Evolutionary conservation across 2,329 filamentous ascomycete species (phyloP).

Genomic region (Phaeosphaeria sp.): DNA sequence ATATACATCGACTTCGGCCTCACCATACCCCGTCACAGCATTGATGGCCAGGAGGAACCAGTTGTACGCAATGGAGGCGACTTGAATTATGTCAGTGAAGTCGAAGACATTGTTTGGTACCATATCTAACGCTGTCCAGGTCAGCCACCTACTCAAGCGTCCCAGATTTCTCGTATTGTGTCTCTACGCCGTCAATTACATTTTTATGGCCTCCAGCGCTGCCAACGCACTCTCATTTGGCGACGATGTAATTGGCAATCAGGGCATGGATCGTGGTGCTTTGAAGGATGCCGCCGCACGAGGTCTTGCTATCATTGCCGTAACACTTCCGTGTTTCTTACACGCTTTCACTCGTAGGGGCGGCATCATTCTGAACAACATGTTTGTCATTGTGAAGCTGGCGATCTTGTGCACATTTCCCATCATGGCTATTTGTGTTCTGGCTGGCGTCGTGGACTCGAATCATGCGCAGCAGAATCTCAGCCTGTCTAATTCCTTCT

Average conservation of each 20-base stretch:
- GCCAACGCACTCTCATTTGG: conserved; percentile 14
- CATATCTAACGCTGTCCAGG: background rate
- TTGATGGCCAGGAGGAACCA: conserved; percentile 21
- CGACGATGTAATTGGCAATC: conserved; percentile 7
- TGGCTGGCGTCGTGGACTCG: conserved; percentile 6
- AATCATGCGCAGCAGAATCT: conserved; percentile 35
- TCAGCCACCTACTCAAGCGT: conserved; percentile 17
- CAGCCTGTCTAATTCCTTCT: conserved; percentile 28
- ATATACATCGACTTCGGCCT: conserved; percentile 30
- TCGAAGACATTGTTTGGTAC: conserved; percentile 4
- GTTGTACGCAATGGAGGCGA: conserved; percentile 30
- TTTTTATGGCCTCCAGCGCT: conserved; percentile 14
- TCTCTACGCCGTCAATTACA: conserved; percentile 16
- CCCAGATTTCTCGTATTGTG: conserved; percentile 17
- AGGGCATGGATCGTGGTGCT: conserved; percentile 3
- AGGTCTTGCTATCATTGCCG: conserved; percentile 57
- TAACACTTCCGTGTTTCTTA: conserved; percentile 56
- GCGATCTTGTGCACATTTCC: conserved; percentile 50
- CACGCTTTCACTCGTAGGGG: conserved; percentile 58
- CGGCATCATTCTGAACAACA: conserved; percentile 60
- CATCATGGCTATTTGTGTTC: conserved; percentile 49
- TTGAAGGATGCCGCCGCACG: conserved; percentile 45
- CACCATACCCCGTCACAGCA: conserved; percentile 19
- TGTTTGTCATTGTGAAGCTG: conserved; percentile 60
- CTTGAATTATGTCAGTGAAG: conserved; percentile 23